Evolutionary conservation across 768 basidiomycete species (phyloP).

Genomic region (Mycena haematopus): DNA sequence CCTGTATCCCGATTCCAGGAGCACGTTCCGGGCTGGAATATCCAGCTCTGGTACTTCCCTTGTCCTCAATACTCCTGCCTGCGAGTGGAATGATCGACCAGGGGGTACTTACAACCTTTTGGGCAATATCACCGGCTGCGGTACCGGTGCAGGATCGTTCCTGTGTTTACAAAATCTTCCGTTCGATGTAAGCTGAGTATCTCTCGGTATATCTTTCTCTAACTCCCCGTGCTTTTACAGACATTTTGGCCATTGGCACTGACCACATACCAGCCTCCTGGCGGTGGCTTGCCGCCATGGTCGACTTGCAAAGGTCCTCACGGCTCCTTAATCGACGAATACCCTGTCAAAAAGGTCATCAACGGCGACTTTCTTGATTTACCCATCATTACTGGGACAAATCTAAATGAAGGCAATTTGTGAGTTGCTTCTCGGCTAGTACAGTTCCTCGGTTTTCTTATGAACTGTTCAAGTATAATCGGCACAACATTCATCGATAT

Average conservation of each 20-base stretch:
- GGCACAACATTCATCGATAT: slow-evolving; percentile 10
- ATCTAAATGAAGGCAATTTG: slow-evolving; percentile 8
- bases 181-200: slow-evolving; percentile 1
- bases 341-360: slow-evolving; percentile 12
- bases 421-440: background rate
- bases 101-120: slow-evolving; percentile 9
- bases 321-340: slow-evolving; percentile 15
- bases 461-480: background rate
- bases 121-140: slow-evolving; percentile 13
- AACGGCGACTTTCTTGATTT: slow-evolving; percentile 10
- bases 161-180: slow-evolving; percentile 11
- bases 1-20: slow-evolving; percentile 4
- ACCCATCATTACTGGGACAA: slow-evolving; percentile 11
- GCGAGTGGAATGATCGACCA: slow-evolving; percentile 15
- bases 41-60: slow-evolving; percentile 13
- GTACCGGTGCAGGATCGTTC: slow-evolving; percentile 13
- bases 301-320: slow-evolving; percentile 6
- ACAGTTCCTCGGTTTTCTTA: background rate
- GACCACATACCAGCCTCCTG: background rate
- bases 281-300: slow-evolving; percentile 3
- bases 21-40: slow-evolving; percentile 9
- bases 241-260: slow-evolving; percentile 12
- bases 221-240: background rate
- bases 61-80: slow-evolving; percentile 7
- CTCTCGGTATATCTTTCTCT: background rate